These are phyloP conservation scores for Fusarium newnesense DNA, from an alignment of 2,329 filamentous ascomycete species.

Conservation along the genomic window DNA sequence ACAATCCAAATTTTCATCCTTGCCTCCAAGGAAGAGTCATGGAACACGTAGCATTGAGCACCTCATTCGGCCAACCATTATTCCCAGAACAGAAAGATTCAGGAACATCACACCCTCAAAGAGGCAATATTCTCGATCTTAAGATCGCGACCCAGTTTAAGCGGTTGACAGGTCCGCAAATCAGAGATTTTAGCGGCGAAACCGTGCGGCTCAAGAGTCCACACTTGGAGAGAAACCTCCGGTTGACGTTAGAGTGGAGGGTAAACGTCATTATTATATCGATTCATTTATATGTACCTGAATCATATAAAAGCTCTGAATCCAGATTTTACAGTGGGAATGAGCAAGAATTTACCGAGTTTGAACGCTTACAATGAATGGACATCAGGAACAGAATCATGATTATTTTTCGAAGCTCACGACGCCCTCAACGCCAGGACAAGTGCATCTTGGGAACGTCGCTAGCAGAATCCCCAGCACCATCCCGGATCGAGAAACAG, in stretches of 20 bases:
- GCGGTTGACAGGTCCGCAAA: conserved; percentile 1
- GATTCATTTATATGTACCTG: neutral
- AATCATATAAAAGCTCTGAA: neutral
- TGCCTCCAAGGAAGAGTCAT: neutral
- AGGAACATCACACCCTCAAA: conserved; percentile 2
- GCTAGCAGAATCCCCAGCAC: conserved; percentile 23
- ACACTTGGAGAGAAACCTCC: conserved; percentile 26
- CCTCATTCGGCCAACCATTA: neutral
- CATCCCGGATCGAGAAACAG: conserved; percentile 9
- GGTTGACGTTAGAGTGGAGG: conserved; percentile 12
- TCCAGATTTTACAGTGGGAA: neutral
- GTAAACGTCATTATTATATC: conserved; percentile 17
- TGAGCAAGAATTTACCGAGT: neutral
- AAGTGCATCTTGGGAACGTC: conserved; percentile 17
- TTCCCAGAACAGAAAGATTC: neutral
- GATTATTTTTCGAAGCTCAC: conserved; percentile 23
- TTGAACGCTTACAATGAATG: neutral
- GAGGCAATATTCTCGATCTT: neutral
- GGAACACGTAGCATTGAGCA: neutral
- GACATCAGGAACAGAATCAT: neutral
- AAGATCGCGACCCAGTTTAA: conserved; percentile 2
- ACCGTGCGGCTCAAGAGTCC: neutral
- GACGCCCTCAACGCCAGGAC: conserved; percentile 15
- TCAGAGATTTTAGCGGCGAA: neutral
- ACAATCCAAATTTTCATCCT: neutral